phyloP scores from a whole-genome alignment of 352 stramenopile species.

The Globisporangium emineosum region DNA sequence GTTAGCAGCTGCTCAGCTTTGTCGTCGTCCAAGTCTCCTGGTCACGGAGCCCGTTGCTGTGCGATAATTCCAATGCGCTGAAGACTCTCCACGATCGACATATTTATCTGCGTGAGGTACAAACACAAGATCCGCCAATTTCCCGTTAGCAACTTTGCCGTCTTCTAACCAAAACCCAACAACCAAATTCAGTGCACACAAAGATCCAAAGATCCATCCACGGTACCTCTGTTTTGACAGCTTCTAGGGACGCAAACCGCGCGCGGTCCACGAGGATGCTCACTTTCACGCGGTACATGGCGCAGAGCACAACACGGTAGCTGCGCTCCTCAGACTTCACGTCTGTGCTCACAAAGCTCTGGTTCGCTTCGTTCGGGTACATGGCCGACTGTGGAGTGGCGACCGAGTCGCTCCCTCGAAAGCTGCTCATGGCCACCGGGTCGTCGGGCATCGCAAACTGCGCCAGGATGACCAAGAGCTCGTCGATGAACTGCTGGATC shows the following conservation, averaged over 20 bases:
- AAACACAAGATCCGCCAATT: slow-evolving; percentile 1
- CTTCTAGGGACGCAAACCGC: slow-evolving; percentile 52
- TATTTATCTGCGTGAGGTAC: slow-evolving; percentile 42
- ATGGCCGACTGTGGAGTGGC: slow-evolving; percentile 21
- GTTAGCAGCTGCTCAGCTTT: background rate
- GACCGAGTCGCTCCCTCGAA: slow-evolving; percentile 14
- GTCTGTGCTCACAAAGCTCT: slow-evolving; percentile 33
- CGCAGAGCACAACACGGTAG: slow-evolving; percentile 41
- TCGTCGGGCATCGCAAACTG: slow-evolving; percentile 31
- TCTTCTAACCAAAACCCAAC: background rate
- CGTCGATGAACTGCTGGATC: slow-evolving; percentile 44
- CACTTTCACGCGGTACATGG: slow-evolving; percentile 67
- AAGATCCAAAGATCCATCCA: background rate
- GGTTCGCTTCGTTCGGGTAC: slow-evolving; percentile 18
- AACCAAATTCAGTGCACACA: slow-evolving; percentile 5
- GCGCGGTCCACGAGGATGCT: slow-evolving; percentile 48
- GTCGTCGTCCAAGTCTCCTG: background rate
- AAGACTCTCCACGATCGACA: slow-evolving; percentile 56
- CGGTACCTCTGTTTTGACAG: slow-evolving; percentile 58
- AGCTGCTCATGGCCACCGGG: slow-evolving; percentile 8
- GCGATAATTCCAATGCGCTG: slow-evolving; percentile 38
- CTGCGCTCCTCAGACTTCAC: slow-evolving; percentile 23
- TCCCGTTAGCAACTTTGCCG: background rate
- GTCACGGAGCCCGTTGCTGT: slow-evolving; percentile 13
- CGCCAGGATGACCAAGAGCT: slow-evolving; percentile 29